Base-by-base conservation (phyloP, 805 yeast genomes). In the Phaffomyces antillensis region DNA sequence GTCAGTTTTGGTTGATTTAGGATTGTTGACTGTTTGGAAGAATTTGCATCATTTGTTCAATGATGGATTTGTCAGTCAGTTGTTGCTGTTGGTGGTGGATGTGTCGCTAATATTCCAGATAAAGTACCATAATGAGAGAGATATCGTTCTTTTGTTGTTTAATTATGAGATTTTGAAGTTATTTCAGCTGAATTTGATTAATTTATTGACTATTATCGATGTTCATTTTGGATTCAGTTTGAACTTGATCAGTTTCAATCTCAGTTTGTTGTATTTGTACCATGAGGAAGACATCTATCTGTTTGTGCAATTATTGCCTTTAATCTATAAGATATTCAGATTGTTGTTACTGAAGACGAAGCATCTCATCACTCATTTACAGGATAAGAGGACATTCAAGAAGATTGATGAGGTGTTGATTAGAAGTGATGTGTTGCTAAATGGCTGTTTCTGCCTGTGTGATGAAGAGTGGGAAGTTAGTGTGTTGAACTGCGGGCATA, bases 251-350 rank as follows among this genome's bases (percentile, higher is more conserved):
- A 32, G 44, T 30, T 42, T 42, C 30, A 42, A 32, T 13, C 25
- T 38, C 24, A 34, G 41, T 13, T 23, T 43, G 24, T 17, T 34
- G 11, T 43, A 39, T 20, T 16, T 35, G 20, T 43, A 37, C 42
- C 34, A 43, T 18, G 39, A 39, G 16, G 26, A 30, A n/a, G 37
- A 37, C 18, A 35, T 43, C 10, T 34, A 34, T 42, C 46, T 48
- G 45, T 56, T 44, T 25, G 39, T 41, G 1, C 56, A 52, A 32
- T 37, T 52, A 24, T 24, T 52, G 2, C 56, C 56, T 24, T 43
- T 53, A 12, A 39, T 52, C 2, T 56, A 56, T 37, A 52, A 49
- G 28, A 50, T 54, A 26, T 46, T 56, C 37, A 47, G 61, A 18
- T 16, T 51, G 37, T 42, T 56, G 13, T 40, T 56, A 24, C 36